These are phyloP conservation scores for Sporothrix globosa DNA, from an alignment of 2,329 filamentous ascomycete genomes.

Conservation along the genomic window DNA sequence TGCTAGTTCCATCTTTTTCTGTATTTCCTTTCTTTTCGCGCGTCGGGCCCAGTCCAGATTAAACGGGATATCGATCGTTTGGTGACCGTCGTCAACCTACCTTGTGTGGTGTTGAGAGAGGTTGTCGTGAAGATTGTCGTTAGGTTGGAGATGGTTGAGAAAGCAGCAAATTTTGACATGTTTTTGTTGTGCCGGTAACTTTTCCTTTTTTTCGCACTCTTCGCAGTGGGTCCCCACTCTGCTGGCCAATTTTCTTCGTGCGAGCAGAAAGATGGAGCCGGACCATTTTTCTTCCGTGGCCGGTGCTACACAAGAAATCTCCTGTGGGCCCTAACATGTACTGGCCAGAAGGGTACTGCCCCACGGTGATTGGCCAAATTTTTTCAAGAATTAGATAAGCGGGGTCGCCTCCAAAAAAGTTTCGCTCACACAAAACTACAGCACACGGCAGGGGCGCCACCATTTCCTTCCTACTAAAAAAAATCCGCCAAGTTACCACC, in stretches of 20 bases:
- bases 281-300: conserved; percentile 31
- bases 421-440: conserved; percentile 33
- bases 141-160: conserved; percentile 11
- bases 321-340: conserved; percentile 36
- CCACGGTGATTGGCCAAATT: conserved; percentile 15
- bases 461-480: conserved; percentile 24
- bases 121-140: conserved; percentile 29
- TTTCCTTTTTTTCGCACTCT: conserved; percentile 28
- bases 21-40: conserved; percentile 35
- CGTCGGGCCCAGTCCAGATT: conserved; percentile 40
- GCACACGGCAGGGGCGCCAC: conserved; percentile 21
- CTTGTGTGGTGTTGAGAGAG: conserved; percentile 27
- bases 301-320: conserved; percentile 30
- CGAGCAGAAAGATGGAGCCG: conserved; percentile 29
- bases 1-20: conserved; percentile 17
- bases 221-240: conserved; percentile 13
- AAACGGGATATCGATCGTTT: conserved; percentile 25
- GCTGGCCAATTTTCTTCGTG: conserved; percentile 33
- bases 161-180: background rate
- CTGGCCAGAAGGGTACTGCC: conserved; percentile 5
- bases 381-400: conserved; percentile 26
- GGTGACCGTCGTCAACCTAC: conserved; percentile 28
- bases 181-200: background rate
- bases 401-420: conserved; percentile 26
- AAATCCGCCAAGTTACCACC: conserved; percentile 26